These are phyloP conservation scores for Achaetomium macrosporum DNA, from an alignment of 2,329 filamentous ascomycete genomes.

Conservation along the genomic window DNA sequence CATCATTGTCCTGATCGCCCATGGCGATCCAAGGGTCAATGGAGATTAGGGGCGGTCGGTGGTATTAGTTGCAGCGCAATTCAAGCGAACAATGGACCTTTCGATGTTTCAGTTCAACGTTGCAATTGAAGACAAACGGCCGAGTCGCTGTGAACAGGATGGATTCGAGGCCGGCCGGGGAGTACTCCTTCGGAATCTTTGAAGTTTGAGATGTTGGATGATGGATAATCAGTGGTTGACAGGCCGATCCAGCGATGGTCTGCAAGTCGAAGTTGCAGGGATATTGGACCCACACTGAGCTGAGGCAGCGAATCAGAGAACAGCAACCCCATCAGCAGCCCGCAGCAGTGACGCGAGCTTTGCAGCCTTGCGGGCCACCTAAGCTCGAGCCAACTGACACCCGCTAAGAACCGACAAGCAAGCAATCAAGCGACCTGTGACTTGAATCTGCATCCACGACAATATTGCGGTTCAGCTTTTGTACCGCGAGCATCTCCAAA, in stretches of 20 bases:
- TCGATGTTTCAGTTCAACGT: too few relatives aligned
- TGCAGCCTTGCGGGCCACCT: constrained; percentile 22
- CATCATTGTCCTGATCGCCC: constrained; percentile 30
- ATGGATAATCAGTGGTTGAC: not conserved
- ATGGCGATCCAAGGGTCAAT: constrained; percentile 5
- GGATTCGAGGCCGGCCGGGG: too few relatives aligned
- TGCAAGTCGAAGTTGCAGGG: not conserved
- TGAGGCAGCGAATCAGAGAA: constrained; percentile 2
- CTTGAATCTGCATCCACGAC: constrained; percentile 3
- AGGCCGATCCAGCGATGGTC: not conserved
- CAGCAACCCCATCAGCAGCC: not conserved
- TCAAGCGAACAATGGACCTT: too few relatives aligned
- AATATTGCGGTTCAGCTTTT: not conserved
- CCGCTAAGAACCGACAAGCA: not conserved
- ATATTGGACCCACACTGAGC: not conserved
- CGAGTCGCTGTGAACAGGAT: too few relatives aligned
- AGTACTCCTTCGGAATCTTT: not conserved
- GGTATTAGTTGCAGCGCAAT: not conserved
- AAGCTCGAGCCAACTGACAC: constrained; percentile 14
- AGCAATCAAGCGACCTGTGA: constrained; percentile 9
- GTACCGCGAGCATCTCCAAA: not conserved
- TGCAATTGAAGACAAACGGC: too few relatives aligned
- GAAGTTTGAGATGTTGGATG: not conserved
- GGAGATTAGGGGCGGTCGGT: not conserved
- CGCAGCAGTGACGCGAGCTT: constrained; percentile 21